Evolutionary conservation across 805 yeast species (phyloP).

Genomic region (Saccharomycodes ludwigii): DNA sequence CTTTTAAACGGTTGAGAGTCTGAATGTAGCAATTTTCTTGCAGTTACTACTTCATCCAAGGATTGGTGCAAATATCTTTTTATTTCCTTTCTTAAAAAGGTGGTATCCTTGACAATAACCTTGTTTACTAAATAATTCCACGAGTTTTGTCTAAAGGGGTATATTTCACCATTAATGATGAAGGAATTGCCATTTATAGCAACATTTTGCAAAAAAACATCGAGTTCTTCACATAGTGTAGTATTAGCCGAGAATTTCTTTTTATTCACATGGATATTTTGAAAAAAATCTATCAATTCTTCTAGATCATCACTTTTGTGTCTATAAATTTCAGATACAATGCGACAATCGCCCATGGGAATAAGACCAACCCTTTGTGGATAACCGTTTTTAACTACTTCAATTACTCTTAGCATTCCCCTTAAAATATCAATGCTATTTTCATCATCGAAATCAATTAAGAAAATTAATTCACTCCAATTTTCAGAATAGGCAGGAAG

Average conservation of each 20-base stretch:
- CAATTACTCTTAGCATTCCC: slow-evolving; percentile 37
- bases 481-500: slow-evolving; percentile 64
- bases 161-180: slow-evolving; percentile 63
- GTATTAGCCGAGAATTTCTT: slow-evolving; percentile 10
- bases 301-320: slow-evolving; percentile 11
- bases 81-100: slow-evolving; percentile 13
- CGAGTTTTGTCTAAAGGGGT: slow-evolving; percentile 31
- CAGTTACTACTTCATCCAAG: slow-evolving; percentile 3
- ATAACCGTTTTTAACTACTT: slow-evolving; percentile 38
- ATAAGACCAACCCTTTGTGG: slow-evolving; percentile 77
- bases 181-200: slow-evolving; percentile 38
- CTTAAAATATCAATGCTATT: slow-evolving; percentile 30
- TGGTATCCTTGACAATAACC: slow-evolving; percentile 44
- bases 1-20: slow-evolving; percentile 15
- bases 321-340: slow-evolving; percentile 17
- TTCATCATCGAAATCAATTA: slow-evolving; percentile 43
- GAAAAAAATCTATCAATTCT: slow-evolving; percentile 4
- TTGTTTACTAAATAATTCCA: slow-evolving; percentile 46
- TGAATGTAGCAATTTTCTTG: slow-evolving; percentile 20
- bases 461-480: slow-evolving; percentile 62
- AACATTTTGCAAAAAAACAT: slow-evolving; percentile 23
- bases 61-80: slow-evolving; percentile 5
- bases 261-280: slow-evolving; percentile 3
- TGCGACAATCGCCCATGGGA: slow-evolving; percentile 38
- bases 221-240: slow-evolving; percentile 8